Percentiles rank a stretch among this genome's conserved stretches.
Evolutionary conservation across 331 rosid genomes (phyloP).

Genomic region (Spiraea crenata): DNA sequence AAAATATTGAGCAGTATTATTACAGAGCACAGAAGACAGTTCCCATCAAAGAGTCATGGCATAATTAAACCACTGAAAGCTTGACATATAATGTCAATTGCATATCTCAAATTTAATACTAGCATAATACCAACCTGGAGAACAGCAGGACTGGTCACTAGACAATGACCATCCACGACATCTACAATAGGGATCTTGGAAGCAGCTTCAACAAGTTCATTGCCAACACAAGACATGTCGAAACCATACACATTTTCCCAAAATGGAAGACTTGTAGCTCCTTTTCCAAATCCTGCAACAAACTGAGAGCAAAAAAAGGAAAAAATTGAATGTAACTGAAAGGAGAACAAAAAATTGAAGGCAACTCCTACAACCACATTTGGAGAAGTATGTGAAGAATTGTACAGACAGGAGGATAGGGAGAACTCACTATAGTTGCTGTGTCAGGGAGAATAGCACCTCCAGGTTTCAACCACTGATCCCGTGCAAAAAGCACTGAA

Average conservation of each 20-base stretch:
- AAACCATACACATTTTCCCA: constrained; percentile 84
- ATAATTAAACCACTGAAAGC: neutral
- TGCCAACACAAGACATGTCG: constrained; percentile 83
- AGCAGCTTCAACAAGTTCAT: constrained; percentile 74
- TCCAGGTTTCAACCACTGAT: constrained; percentile 89
- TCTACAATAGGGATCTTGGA: constrained; percentile 75
- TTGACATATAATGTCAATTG: neutral
- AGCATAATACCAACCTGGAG: constrained; percentile 64
- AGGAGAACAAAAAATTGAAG: neutral
- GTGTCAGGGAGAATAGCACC: constrained; percentile 94
- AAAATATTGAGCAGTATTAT: neutral
- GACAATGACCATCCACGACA: constrained; percentile 54
- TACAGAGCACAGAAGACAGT: neutral
- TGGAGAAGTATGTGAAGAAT: neutral
- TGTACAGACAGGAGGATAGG: neutral
- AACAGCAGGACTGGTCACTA: constrained; percentile 64
- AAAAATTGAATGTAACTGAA: constrained; percentile 13
- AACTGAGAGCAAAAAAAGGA: constrained; percentile 40
- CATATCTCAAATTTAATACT: neutral
- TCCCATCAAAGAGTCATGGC: neutral
- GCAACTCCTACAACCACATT: constrained; percentile 1
- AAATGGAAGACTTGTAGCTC: constrained; percentile 88
- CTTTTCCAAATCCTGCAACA: constrained; percentile 95
- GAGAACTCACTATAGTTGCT: constrained; percentile 79
- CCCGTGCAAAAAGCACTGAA: constrained; percentile 90